A percentile compares a stretch with the other conserved stretches of the same genome.
These are phyloP conservation scores for Phytophthora foliorum DNA, from an alignment of 352 stramenopile genomes.

Conservation along the genomic window DNA sequence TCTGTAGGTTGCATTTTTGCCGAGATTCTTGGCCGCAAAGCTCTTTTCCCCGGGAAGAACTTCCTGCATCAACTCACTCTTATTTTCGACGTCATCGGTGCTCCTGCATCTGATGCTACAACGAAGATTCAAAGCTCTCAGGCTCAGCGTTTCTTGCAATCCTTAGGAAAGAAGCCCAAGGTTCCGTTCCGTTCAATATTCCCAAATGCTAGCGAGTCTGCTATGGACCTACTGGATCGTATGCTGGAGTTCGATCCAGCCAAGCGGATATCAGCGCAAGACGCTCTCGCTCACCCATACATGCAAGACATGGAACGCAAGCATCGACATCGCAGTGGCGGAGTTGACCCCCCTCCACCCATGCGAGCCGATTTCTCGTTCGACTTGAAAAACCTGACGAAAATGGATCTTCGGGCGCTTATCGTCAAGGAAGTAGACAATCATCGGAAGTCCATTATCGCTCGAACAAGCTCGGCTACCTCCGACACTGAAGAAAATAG, in stretches of 20 bases:
- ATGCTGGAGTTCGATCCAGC: conserved; percentile 76
- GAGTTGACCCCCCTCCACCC: conserved; percentile 44
- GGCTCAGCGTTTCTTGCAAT: conserved; percentile 76
- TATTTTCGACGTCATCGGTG: conserved; percentile 83
- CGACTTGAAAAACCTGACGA: conserved; percentile 78
- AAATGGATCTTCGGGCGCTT: conserved; percentile 69
- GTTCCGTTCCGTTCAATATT: conserved; percentile 67
- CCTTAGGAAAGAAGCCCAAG: conserved; percentile 62
- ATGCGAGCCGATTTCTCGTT: conserved; percentile 74
- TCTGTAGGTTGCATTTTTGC: conserved; percentile 88
- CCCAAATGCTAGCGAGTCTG: conserved; percentile 56
- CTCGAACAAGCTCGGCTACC: conserved; percentile 1
- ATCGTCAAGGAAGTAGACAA: conserved; percentile 79
- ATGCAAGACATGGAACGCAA: conserved; percentile 79
- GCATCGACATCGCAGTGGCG: conserved; percentile 47
- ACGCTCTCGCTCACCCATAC: conserved; percentile 74
- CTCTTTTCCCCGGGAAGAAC: conserved; percentile 82
- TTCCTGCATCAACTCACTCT: conserved; percentile 84
- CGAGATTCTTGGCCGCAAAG: conserved; percentile 80
- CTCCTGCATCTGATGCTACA: conserved; percentile 54
- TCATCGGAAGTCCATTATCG: conserved; percentile 43
- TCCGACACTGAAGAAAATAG: neutral
- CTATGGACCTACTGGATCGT: conserved; percentile 70
- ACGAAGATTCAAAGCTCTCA: conserved; percentile 77
- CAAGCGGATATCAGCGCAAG: conserved; percentile 63